phyloP scores from a whole-genome alignment of 345 rosid genomes.

The Melaleuca quinquenervia region DNA sequence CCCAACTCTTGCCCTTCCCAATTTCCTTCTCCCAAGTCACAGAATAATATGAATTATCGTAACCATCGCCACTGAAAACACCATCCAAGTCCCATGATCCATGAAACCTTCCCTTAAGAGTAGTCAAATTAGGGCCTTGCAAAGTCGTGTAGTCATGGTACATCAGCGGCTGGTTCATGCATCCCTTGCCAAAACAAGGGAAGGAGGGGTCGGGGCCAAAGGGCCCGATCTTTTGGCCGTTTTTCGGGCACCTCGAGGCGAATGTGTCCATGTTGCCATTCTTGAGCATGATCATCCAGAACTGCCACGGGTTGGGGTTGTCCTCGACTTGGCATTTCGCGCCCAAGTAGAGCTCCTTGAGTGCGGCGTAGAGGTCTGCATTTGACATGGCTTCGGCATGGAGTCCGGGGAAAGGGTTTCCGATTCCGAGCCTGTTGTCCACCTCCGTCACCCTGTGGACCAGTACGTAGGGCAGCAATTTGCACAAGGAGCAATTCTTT shows the following conservation, averaged over 20 bases:
- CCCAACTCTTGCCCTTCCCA: conserved; percentile 60
- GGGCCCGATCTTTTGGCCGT: conserved; percentile 44
- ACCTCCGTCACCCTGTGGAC: conserved; percentile 52
- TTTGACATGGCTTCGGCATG: conserved; percentile 10
- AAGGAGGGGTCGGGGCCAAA: conserved; percentile 32
- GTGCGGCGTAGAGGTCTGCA: conserved; percentile 51
- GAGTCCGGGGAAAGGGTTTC: conserved; percentile 22
- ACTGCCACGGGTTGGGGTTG: conserved; percentile 63
- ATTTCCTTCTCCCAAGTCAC: conserved; percentile 69
- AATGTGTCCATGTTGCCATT: conserved; percentile 77
- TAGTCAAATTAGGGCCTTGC: conserved; percentile 7
- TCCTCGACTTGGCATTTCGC: conserved; percentile 56
- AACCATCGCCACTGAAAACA: background rate
- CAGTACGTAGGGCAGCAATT: conserved; percentile 7
- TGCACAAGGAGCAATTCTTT: background rate
- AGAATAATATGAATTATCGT: conserved; percentile 32
- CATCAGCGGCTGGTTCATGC: conserved; percentile 75
- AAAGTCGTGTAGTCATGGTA: conserved; percentile 51
- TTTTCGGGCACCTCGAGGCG: conserved; percentile 47
- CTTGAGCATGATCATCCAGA: conserved; percentile 91
- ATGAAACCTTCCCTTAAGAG: conserved; percentile 49
- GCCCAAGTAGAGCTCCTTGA: conserved; percentile 65
- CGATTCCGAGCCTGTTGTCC: conserved; percentile 57
- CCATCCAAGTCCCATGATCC: conserved; percentile 63
- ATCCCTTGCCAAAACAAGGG: conserved; percentile 72